phyloP scores from a whole-genome alignment of 495 filamentous ascomycete species.

The Elasticomyces elasticus region DNA sequence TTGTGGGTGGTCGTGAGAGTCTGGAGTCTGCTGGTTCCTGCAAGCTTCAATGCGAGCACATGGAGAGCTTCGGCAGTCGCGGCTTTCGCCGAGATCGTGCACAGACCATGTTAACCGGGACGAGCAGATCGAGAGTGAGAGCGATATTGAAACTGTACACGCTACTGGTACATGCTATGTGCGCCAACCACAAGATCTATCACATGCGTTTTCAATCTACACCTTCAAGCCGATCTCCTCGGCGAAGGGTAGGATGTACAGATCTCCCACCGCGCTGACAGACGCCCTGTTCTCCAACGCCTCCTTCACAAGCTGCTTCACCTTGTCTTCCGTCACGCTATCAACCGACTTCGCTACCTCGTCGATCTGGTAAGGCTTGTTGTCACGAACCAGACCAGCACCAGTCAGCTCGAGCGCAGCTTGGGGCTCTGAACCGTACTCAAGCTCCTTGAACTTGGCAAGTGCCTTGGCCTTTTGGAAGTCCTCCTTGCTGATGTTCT shows the following conservation, averaged over 20 bases:
- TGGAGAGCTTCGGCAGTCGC: not conserved
- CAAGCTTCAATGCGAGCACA: not conserved
- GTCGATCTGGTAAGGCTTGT: conserved; percentile 77
- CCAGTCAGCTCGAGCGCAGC: conserved; percentile 63
- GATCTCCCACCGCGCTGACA: conserved; percentile 77
- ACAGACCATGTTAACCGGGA: too few species aligned
- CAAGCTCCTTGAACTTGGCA: conserved; percentile 88
- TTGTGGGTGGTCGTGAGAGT: not conserved
- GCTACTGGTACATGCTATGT: conserved; percentile 15
- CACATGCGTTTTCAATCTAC: conserved; percentile 42
- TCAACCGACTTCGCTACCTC: conserved; percentile 71
- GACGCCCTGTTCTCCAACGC: conserved; percentile 81
- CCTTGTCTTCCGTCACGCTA: conserved; percentile 66
- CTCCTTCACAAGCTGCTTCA: conserved; percentile 79
- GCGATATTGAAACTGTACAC: conserved; percentile 1
- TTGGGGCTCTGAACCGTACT: conserved; percentile 62
- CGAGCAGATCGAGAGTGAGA: not conserved
- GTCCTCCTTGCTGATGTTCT: conserved; percentile 64
- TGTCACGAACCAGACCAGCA: conserved; percentile 64
- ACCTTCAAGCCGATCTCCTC: conserved; percentile 90
- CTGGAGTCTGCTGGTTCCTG: not conserved
- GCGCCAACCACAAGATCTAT: conserved; percentile 11
- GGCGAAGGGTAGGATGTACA: conserved; percentile 79
- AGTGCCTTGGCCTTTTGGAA: conserved; percentile 83
- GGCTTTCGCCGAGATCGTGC: not conserved